A percentile compares a stretch with the other conserved stretches of the same genome.
Evolutionary conservation across 169 alveolate species (phyloP).

Genomic region (Plasmodium billcollinsi): DNA sequence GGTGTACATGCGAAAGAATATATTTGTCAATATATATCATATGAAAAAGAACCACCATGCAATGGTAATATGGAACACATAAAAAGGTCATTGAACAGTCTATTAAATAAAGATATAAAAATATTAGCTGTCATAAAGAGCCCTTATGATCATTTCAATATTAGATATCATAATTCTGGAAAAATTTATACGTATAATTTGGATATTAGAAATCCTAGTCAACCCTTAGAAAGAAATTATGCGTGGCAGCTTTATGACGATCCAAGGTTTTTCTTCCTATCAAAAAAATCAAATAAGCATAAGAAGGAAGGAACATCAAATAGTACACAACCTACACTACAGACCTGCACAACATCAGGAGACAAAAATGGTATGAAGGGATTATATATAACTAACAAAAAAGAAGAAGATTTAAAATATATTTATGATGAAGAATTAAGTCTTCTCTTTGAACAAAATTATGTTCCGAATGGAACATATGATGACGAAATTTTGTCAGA

Average conservation of each 20-base stretch:
- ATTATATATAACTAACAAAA: not conserved
- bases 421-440: not conserved
- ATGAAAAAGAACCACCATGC: conserved; percentile 80
- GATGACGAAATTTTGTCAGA: not conserved
- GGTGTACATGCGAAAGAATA: conserved; percentile 86
- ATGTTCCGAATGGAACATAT: not conserved
- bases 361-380: not conserved
- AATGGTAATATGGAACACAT: conserved; percentile 78
- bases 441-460: conserved; percentile 14
- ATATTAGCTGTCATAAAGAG: conserved; percentile 77
- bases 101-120: conserved; percentile 80
- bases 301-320: not conserved
- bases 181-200: conserved; percentile 82
- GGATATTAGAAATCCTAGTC: conserved; percentile 76
- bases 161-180: conserved; percentile 82
- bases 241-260: conserved; percentile 85
- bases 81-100: conserved; percentile 77
- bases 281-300: not conserved
- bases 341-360: not conserved
- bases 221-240: conserved; percentile 83
- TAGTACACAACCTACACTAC: not conserved
- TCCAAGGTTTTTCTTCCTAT: conserved; percentile 53
- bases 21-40: conserved; percentile 84
- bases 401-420: not conserved
- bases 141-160: conserved; percentile 79